Conservation (phyloP, 805 yeast species). For the Maudiozyma bulderi region DNA sequence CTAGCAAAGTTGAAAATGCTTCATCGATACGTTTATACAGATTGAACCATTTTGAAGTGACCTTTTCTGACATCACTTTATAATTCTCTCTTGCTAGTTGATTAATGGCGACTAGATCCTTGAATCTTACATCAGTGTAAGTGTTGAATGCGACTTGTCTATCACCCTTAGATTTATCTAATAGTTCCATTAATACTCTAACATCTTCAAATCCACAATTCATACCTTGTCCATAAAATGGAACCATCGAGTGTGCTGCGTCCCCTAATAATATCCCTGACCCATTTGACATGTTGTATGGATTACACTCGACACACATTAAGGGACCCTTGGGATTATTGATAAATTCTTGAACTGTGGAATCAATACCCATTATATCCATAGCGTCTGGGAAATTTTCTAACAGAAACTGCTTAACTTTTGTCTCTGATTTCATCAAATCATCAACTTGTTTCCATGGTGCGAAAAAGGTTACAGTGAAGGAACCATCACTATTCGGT, state of each 20-base stretch:
- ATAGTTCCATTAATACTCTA: slow-evolving; percentile 46
- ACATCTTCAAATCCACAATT: slow-evolving; percentile 94
- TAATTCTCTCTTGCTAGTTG: slow-evolving; percentile 74
- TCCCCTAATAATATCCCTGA: slow-evolving; percentile 72
- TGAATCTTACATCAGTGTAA: slow-evolving; percentile 47
- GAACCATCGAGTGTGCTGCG: slow-evolving; percentile 95
- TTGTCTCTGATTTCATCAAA: slow-evolving; percentile 29
- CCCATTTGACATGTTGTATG: slow-evolving; percentile 53
- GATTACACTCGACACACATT: slow-evolving; percentile 58
- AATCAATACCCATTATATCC: slow-evolving; percentile 51
- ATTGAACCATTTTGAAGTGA: slow-evolving; percentile 49
- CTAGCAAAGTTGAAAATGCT: slow-evolving; percentile 46
- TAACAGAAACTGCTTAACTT: slow-evolving; percentile 45
- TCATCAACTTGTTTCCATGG: slow-evolving; percentile 61
- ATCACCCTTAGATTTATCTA: slow-evolving; percentile 32
- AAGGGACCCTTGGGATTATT: slow-evolving; percentile 69
- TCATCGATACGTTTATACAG: slow-evolving; percentile 63
- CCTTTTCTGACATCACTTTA: slow-evolving; percentile 79
- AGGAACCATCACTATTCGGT: slow-evolving; percentile 76
- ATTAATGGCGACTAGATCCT: slow-evolving; percentile 67
- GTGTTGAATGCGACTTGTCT: slow-evolving; percentile 41
- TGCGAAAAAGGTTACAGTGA: slow-evolving; percentile 82
- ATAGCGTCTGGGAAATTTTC: slow-evolving; percentile 67
- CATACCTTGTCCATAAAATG: slow-evolving; percentile 97
- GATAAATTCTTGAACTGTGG: slow-evolving; percentile 40